Base-by-base conservation (phyloP, 73 alveolate species). In the Paramecium tetraurelia region DNA sequence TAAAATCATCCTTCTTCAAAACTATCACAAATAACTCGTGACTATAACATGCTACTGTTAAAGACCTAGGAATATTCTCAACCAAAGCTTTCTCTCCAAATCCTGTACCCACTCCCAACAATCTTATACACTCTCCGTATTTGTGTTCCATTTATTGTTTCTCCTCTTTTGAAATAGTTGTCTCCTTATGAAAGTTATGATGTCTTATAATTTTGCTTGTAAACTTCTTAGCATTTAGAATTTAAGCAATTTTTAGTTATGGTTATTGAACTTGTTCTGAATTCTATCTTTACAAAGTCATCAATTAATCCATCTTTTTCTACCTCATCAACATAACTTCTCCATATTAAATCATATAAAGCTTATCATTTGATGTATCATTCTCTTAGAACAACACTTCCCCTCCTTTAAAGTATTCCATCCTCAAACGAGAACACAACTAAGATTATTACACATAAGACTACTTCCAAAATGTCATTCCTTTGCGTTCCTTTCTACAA, bases 371-470 rank as follows among this genome's bases (percentile, higher is more conserved):
- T n/a, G 90, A 80, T n/a, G 90, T 33, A 44, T 41, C 90, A 80
- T 80, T 80, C 46, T 80, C 90, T 46, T 80, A 43, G 53, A 80
- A 80, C 14, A 80, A 31, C 38, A 80, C 48, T 12, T 80, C 90
- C 22, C 90, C 90, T 80, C 90, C 90, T 41, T 80, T 80, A 80
- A 80, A 80, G 46, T 80, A 48, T 80, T 80, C 90, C 90, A 80
- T 46, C 9, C 75, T 40, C 14, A 80, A 80, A 31, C 90, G 70
- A 80, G 76, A 44, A 80, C 90, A 80, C 18, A 80, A 44, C 90
- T 80, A 80, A 4, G 11, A 53, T 22, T 53, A 63, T 27, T 63
- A 27, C n/a, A 31, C 3, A 63, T 31, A 31, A 63, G n/a, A 63
- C 7, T 63, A 63, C 84, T 63, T 63, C 84, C 46, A 63, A 33